Percentiles rank a stretch among this genome's conserved stretches.
These are phyloP conservation scores for Taphrina populina DNA, from an alignment of 1,139 yeast genomes.

Conservation along the genomic window DNA sequence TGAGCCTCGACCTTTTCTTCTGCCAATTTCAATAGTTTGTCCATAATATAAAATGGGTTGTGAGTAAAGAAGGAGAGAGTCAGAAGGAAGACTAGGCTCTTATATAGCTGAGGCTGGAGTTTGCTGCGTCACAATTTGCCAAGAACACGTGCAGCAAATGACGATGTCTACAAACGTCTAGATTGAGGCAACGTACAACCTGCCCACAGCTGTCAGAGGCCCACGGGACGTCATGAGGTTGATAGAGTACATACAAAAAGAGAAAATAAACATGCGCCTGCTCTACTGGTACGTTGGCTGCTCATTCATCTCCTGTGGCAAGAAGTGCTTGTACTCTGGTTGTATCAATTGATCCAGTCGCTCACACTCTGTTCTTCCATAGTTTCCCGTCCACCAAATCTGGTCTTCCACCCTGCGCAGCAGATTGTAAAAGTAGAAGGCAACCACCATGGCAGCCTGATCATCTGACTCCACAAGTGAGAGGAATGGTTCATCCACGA, in stretches of 20 bases:
- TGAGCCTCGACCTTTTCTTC: slow-evolving; percentile 6
- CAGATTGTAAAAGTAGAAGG: slow-evolving; percentile 22
- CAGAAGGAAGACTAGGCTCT: too few relatives aligned
- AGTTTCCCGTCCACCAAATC: slow-evolving; percentile 31
- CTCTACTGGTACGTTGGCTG: slow-evolving; percentile 7
- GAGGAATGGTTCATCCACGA: slow-evolving; percentile 24
- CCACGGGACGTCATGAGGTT: too few relatives aligned
- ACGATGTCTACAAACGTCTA: too few relatives aligned
- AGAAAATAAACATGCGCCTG: too few relatives aligned
- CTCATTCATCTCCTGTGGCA: slow-evolving; percentile 11
- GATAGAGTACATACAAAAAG: too few relatives aligned
- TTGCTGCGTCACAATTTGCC: too few relatives aligned
- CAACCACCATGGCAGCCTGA: slow-evolving; percentile 24
- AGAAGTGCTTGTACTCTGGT: slow-evolving; percentile 14
- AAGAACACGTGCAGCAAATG: too few relatives aligned
- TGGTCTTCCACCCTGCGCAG: slow-evolving; percentile 18
- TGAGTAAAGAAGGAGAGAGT: too few relatives aligned
- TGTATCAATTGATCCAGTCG: slow-evolving; percentile 9
- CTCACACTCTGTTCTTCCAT: slow-evolving; percentile 22
- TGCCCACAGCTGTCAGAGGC: too few relatives aligned
- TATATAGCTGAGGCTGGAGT: too few relatives aligned
- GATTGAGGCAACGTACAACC: too few relatives aligned
- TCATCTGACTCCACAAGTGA: slow-evolving; percentile 24
- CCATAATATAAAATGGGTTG: too few relatives aligned
- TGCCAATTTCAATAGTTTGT: slow-evolving; percentile 10